Base-by-base conservation (phyloP, 2,329 filamentous ascomycete species). In the Ceratocystis cacaofunesta region DNA sequence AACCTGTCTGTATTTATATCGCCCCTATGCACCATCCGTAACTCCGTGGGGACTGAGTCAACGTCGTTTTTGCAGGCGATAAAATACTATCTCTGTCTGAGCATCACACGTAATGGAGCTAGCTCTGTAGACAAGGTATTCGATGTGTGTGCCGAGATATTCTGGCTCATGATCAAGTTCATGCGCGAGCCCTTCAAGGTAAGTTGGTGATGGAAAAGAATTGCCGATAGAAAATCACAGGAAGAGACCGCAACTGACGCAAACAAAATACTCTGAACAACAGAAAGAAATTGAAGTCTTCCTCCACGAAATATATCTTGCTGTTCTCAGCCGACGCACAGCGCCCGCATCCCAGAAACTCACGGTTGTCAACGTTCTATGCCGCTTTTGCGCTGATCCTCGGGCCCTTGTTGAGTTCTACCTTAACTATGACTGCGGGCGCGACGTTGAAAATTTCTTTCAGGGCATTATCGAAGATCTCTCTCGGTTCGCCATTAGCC, bases 241-340 rank as follows among this genome's bases (percentile, higher is more conserved):
- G 10, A 41, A 41, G 36, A 41, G 10, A 41, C 12, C 36, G 36
- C 36, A 41, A 15, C 36, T 41, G 36, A 22, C 1, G 10, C 10
- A 17, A 30, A n/a, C 36, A 22, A n/a, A 17, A 10, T 36, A 10
- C 25, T 17, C 7, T 5, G 2, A 36, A 58, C 4, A 64, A 67
- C 72, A 90, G 85, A 95, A 96, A 83, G 94, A 99, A 73, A 89
- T 99, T 65, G 94, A 97, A 74, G 92, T 99, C 0, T 97, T 99
- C 73, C 76, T 99, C 67, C 97, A 97, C 73, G 94, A 99, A 73
- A 95, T 99, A 36, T 99, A 99, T 72, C 79, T 99, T 4, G 88
- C 92, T 0, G 90, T 97, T 52, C 78, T 99, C 46, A 92, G 96
- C 62, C 89, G 92, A 74, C 85, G 87, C 69, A 92, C 86, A 67